Base-by-base conservation (phyloP, 352 stramenopile species). In the Globisporangium okanoganense region DNA sequence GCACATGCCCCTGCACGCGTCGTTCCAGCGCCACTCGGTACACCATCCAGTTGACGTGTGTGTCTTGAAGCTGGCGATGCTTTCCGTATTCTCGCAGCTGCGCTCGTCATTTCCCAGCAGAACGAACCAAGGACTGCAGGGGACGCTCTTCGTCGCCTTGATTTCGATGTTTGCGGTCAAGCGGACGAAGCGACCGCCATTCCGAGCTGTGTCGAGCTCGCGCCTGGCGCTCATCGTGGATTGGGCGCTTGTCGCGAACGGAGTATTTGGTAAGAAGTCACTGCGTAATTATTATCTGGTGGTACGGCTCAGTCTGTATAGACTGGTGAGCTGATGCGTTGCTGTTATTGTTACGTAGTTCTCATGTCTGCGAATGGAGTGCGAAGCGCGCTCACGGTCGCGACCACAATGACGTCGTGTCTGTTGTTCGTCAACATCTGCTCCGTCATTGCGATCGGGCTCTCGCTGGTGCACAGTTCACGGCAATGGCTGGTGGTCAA, bases 321-420 rank as follows among this genome's bases (percentile, higher is more conserved):
- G 10, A 5, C 5, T 58, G 33, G 13, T 70, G 13, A 52, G 1
- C 51, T 33, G 24, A 29, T 27, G 24, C 27, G 24, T 52, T 35
- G 35, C 56, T 40, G 9, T 54, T 43, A 0, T 40, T 27, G 24
- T 3, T 67, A 27, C 16, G 8, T 44, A 90, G 82, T 76, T 0
- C 50, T 87, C 5, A 45, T 91, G 25, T 87, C 71, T 45, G 67
- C 81, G 18, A 88, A 81, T 62, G 70, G 69, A 14, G 78, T 88
- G 0, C 70, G 72, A 7, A 91, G 79, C 36, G 79, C 79, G 10
- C 69, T 91, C 13, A 91, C 79, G 7, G 82, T 91, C 0, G 70
- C 79, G 20, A 87, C 82, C 5, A 72, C 76, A 4, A 71, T 88
- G 61, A 75, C 67, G 10, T 56, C 71, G 14, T 80, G 70, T 5